Base-by-base conservation (phyloP, 2,329 filamentous ascomycete species). In the Fusarium compactum region DNA sequence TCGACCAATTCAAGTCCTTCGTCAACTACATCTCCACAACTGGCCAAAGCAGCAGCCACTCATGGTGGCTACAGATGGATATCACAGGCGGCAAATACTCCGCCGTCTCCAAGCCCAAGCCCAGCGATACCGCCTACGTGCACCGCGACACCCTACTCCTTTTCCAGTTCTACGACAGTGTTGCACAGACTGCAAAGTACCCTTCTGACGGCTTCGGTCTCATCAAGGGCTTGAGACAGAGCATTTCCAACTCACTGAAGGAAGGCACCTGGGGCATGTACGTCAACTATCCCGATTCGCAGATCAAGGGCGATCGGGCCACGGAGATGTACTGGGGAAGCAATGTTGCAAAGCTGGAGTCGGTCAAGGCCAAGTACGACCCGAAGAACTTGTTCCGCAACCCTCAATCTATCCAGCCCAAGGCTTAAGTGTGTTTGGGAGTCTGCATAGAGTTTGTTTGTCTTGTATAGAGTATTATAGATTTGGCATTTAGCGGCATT, bases 91-190 rank as follows among this genome's bases (percentile, higher is more conserved):
- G 78, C 32, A 62, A 71, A 30, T 78, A 81, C 71, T 81, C 81
- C 2, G 80, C 78, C 54, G 74, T 83, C 20, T 72, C 80, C 1
- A 73, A 77, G 40, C 65, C 79, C 7, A 60, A 77, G 12, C 58
- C 69, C 8, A 47, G 73, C 10, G 73, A 74, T 9, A 79, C 80
- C 0, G 77, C 82, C 3, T 85, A 81, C 63, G 75, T 79, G 0
- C 81, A 83, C 66, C 81, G 80, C 14, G 78, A 82, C 55, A 80
- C 83, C 65, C 81, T 87, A 15, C 81, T 86, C 3, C 82, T 88
- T 8, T 85, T 84, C 59, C 84, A 88, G 71, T 81, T 86, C 55
- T 82, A 83, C 59, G 85, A 87, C 72, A 76, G 81, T 4, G 77
- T 77, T 3, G 47, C 68, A 0, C 51, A 64, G 14, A 69, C 60